Conservation (phyloP, 768 basidiomycete species). For the Mycena leptocephala region DNA sequence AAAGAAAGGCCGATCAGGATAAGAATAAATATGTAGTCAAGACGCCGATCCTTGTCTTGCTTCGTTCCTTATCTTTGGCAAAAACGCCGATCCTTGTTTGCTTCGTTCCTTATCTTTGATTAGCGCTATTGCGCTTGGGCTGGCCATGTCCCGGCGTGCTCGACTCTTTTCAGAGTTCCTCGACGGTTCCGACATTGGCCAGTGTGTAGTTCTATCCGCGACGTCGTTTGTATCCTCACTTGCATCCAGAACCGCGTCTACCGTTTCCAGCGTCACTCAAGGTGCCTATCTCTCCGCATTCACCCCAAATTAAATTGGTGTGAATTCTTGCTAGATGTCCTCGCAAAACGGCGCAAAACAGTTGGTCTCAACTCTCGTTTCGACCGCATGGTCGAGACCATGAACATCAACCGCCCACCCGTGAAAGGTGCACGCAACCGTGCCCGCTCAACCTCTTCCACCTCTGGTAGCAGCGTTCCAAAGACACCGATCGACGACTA, state of each 20-base stretch:
- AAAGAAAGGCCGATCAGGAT: no score
- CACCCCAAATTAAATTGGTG: background rate
- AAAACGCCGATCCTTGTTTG: no score
- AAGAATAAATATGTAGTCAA: no score
- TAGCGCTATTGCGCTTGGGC: background rate
- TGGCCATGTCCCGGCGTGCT: constrained; percentile 21
- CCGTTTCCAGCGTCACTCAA: constrained; percentile 8
- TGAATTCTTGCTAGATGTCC: background rate
- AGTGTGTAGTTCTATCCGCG: background rate
- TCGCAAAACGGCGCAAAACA: constrained; percentile 66
- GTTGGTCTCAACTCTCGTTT: constrained; percentile 71
- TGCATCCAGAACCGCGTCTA: background rate
- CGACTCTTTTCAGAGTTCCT: constrained; percentile 39
- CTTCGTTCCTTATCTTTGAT: no score
- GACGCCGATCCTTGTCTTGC: no score
- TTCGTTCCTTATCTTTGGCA: no score
- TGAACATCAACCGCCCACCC: constrained; percentile 59
- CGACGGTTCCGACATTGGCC: constrained; percentile 2
- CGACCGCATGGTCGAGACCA: constrained; percentile 78
- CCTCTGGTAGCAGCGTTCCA: constrained; percentile 60
- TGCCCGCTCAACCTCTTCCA: constrained; percentile 59
- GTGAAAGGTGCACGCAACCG: constrained; percentile 53
- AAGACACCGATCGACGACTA: constrained; percentile 61
- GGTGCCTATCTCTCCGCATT: constrained; percentile 7
- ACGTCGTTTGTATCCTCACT: background rate